Percentiles rank a stretch among this genome's conserved stretches.
Conservation (phyloP, 257 asterid species). For the Primulina huaijiensis region DNA sequence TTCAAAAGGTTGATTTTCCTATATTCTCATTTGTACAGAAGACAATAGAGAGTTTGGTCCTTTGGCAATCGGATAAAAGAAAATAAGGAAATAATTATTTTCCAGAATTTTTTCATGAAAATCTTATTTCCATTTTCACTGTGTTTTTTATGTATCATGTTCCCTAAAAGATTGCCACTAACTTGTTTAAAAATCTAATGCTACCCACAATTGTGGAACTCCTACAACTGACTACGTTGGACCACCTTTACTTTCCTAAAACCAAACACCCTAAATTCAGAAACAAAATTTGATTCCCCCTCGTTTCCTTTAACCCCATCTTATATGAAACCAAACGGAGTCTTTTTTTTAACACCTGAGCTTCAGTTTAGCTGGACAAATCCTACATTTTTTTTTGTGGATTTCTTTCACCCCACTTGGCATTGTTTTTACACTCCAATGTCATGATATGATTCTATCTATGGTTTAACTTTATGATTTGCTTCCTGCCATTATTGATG, state of each 20-base stretch:
- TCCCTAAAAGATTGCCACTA: background rate
- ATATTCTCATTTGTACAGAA: background rate
- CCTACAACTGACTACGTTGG: background rate
- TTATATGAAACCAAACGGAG: background rate
- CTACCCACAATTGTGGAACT: background rate
- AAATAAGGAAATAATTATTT: background rate
- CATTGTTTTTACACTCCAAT: background rate
- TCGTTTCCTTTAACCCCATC: background rate
- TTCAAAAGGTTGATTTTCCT: conserved; percentile 4
- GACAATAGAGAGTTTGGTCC: background rate
- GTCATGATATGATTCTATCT: background rate
- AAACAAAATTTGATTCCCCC: background rate
- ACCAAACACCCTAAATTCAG: background rate
- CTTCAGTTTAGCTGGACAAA: background rate
- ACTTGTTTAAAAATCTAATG: background rate
- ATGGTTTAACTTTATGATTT: background rate
- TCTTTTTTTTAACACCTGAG: background rate
- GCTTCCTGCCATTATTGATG: background rate
- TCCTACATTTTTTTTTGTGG: background rate
- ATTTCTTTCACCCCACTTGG: background rate
- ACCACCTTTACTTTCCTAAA: background rate
- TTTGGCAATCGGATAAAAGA: background rate
- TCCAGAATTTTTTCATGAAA: background rate
- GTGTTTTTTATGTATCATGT: background rate
- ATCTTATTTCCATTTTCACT: background rate